Conservation (phyloP, 345 rosid genomes). For the Populus davidiana region DNA sequence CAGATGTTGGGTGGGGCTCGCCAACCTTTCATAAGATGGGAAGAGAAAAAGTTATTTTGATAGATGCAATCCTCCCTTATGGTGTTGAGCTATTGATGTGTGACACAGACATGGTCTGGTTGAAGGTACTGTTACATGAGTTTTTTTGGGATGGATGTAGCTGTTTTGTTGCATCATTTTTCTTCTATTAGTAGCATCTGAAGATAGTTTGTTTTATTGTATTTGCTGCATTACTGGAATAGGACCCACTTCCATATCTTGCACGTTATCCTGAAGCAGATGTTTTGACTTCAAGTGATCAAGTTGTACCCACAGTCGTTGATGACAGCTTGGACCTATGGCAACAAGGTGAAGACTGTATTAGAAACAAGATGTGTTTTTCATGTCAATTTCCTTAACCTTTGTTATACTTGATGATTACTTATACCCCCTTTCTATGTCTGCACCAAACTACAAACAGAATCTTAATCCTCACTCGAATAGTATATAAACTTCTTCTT, state of each 20-base stretch:
- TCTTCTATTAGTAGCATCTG: not conserved
- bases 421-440: too few relatives aligned
- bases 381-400: not conserved
- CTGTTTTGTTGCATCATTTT: not conserved
- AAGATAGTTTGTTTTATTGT: slow-evolving; percentile 11
- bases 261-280: slow-evolving; percentile 96
- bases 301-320: slow-evolving; percentile 85
- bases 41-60: slow-evolving; percentile 89
- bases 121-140: slow-evolving; percentile 53
- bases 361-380: not conserved
- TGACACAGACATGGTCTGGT: slow-evolving; percentile 98
- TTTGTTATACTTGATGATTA: too few relatives aligned
- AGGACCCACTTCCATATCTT: slow-evolving; percentile 93
- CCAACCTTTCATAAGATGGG: slow-evolving; percentile 98
- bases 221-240: slow-evolving; percentile 31
- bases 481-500: not conserved
- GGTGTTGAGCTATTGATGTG: slow-evolving; percentile 93
- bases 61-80: slow-evolving; percentile 77
- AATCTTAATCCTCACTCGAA: not conserved
- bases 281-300: slow-evolving; percentile 90
- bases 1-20: slow-evolving; percentile 99
- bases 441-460: not conserved
- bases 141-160: not conserved
- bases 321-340: slow-evolving; percentile 94
- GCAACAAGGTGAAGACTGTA: slow-evolving; percentile 71